Conservation (phyloP, 129 eudicot species). For the Flaveria bidentis region DNA sequence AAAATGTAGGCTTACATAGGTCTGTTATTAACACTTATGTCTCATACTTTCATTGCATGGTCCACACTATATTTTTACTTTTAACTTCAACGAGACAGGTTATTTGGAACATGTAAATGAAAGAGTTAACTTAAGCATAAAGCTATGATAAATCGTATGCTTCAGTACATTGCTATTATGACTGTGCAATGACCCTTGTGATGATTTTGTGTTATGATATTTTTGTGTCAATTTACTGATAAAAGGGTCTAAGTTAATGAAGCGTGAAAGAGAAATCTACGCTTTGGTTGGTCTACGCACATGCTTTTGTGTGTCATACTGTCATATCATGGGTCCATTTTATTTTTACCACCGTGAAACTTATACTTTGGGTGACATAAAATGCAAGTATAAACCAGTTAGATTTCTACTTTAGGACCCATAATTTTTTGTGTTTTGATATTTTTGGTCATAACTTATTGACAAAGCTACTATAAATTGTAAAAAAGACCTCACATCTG, state of each 20-base stretch:
- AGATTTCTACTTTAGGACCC: not conserved
- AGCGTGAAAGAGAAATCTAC: not conserved
- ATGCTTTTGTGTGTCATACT: too few species aligned
- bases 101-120: not conserved
- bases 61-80: not conserved
- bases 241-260: not conserved
- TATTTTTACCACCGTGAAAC: too few species aligned
- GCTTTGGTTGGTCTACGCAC: not conserved
- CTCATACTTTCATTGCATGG: not conserved
- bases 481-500: too few species aligned
- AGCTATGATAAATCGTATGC: not conserved
- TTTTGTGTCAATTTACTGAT: not conserved
- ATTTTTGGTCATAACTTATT: not conserved
- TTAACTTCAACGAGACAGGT: not conserved
- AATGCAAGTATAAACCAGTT: not conserved
- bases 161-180: not conserved
- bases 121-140: not conserved
- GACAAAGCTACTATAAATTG: too few species aligned
- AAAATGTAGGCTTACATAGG: not conserved
- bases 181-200: not conserved
- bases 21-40: not conserved
- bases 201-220: not conserved
- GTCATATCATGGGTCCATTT: too few species aligned
- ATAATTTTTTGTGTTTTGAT: conserved; percentile 2
- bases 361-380: conserved; percentile 13